Evolutionary conservation across 805 yeast species (phyloP).

Genomic region (Sugiyamaella boreocaroliniensis): DNA sequence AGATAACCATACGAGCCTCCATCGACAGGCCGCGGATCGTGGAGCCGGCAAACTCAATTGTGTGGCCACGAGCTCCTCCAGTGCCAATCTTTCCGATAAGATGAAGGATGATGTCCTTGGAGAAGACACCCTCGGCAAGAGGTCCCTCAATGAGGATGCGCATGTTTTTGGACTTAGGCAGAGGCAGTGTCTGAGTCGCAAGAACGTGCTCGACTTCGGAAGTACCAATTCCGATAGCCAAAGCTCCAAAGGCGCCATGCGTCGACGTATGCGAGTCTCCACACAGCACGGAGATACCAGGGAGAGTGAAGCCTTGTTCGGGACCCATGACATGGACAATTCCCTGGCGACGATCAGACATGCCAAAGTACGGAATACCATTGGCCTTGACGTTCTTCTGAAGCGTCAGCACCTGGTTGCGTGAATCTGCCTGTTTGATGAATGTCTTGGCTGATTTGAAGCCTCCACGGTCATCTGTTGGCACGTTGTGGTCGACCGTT

Average conservation of each 20-base stretch:
- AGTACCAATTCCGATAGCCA: slow-evolving; percentile 98
- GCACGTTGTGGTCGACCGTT: slow-evolving; percentile 94
- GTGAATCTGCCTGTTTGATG: slow-evolving; percentile 83
- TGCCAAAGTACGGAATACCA: slow-evolving; percentile 85
- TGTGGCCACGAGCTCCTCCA: slow-evolving; percentile 98
- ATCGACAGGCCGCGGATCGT: slow-evolving; percentile 83
- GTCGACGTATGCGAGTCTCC: slow-evolving; percentile 98
- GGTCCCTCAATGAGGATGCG: slow-evolving; percentile 78
- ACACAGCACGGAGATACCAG: slow-evolving; percentile 97
- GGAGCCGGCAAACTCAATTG: slow-evolving; percentile 92
- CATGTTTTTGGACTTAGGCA: slow-evolving; percentile 93
- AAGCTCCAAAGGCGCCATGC: slow-evolving; percentile 95
- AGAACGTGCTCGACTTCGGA: slow-evolving; percentile 97
- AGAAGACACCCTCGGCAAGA: slow-evolving; percentile 79
- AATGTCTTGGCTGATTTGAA: slow-evolving; percentile 69
- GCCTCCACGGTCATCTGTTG: slow-evolving; percentile 73
- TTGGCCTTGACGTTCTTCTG: slow-evolving; percentile 88
- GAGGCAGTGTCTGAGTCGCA: slow-evolving; percentile 90
- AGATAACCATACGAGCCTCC: slow-evolving; percentile 99
- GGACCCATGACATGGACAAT: slow-evolving; percentile 98
- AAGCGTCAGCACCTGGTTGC: slow-evolving; percentile 83
- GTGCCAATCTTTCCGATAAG: slow-evolving; percentile 95
- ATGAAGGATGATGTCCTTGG: slow-evolving; percentile 88
- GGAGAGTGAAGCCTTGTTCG: slow-evolving; percentile 95
- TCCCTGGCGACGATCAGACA: slow-evolving; percentile 92